Evolutionary conservation across 2,329 filamentous ascomycete genomes (phyloP).

Genomic region (Paramyrothecium roridum): DNA sequence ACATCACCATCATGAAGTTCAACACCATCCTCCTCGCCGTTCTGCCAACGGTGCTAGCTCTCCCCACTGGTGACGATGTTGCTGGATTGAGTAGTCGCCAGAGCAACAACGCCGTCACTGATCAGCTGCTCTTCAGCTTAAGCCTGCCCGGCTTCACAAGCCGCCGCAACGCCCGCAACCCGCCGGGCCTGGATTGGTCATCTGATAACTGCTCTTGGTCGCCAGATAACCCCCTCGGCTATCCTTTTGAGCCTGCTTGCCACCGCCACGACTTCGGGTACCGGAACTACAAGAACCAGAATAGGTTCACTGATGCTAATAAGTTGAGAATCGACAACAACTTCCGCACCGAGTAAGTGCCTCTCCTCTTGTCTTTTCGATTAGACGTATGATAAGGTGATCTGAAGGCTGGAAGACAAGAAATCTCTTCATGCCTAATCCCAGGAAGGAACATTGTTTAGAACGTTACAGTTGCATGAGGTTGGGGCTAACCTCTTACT

Average conservation of each 20-base stretch:
- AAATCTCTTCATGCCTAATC: too few relatives aligned
- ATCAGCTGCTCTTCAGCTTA: constrained; percentile 42
- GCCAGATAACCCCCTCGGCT: constrained; percentile 41
- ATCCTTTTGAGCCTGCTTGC: constrained; percentile 41
- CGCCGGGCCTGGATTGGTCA: constrained; percentile 34
- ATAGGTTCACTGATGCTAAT: constrained; percentile 37
- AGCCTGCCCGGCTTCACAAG: constrained; percentile 38
- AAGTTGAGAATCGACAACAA: constrained; percentile 45
- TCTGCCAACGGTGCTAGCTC: constrained; percentile 16
- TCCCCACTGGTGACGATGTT: constrained; percentile 10
- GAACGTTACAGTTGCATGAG: constrained; percentile 1
- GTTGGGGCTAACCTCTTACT: not conserved
- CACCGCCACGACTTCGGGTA: constrained; percentile 57
- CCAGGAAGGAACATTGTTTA: too few relatives aligned
- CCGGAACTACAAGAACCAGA: constrained; percentile 48
- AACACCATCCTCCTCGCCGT: constrained; percentile 15
- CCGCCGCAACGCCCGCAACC: constrained; percentile 34
- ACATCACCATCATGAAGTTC: constrained; percentile 26
- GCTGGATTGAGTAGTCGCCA: constrained; percentile 14
- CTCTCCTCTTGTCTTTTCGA: constrained; percentile 1
- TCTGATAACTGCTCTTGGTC: constrained; percentile 40
- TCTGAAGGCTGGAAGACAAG: too few relatives aligned
- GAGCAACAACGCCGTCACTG: constrained; percentile 30
- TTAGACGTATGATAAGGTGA: too few relatives aligned
- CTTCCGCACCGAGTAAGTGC: constrained; percentile 41